These are phyloP conservation scores for Sarocladiaceae sp. DNA, from an alignment of 2,329 filamentous ascomycete genomes.

Conservation along the genomic window DNA sequence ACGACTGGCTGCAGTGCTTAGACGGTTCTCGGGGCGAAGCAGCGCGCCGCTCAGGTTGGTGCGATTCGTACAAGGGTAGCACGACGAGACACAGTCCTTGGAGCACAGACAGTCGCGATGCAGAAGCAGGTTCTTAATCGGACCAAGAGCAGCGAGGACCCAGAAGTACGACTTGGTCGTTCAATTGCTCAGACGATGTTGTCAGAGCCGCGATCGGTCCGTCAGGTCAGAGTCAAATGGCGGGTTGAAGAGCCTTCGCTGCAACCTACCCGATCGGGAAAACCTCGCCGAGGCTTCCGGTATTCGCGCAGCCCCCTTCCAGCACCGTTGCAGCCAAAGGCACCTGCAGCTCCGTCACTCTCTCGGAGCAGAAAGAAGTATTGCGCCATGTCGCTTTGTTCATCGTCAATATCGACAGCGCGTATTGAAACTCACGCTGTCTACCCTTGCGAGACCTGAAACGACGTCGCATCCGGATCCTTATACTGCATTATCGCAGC, in stretches of 20 bases:
- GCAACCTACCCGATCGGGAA: slow-evolving; percentile 3
- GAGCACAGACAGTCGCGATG: background rate
- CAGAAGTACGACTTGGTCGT: background rate
- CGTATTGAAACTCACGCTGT: too few relatives aligned
- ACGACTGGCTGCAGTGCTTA: background rate
- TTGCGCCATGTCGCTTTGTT: too few relatives aligned
- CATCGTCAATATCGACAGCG: too few relatives aligned
- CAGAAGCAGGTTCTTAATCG: background rate
- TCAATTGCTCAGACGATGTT: background rate
- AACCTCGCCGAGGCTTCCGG: background rate
- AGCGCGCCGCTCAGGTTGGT: background rate
- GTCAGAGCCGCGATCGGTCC: slow-evolving; percentile 3
- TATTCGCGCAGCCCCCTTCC: background rate
- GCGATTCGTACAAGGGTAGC: background rate
- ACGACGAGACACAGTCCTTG: background rate
- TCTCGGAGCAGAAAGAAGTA: too few relatives aligned
- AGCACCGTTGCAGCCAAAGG: too few relatives aligned
- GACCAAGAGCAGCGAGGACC: background rate
- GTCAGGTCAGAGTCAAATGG: slow-evolving; percentile 3
- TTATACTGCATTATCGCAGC: too few relatives aligned
- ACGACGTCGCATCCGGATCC: too few relatives aligned
- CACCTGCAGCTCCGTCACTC: too few relatives aligned
- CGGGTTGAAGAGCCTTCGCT: slow-evolving; percentile 6
- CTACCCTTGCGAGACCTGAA: too few relatives aligned
- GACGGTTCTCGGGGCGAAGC: background rate